A percentile compares a stretch with the other conserved stretches of the same genome.
Evolutionary conservation across 768 basidiomycete genomes (phyloP).

Genomic region (Rhodotorula diobovata): DNA sequence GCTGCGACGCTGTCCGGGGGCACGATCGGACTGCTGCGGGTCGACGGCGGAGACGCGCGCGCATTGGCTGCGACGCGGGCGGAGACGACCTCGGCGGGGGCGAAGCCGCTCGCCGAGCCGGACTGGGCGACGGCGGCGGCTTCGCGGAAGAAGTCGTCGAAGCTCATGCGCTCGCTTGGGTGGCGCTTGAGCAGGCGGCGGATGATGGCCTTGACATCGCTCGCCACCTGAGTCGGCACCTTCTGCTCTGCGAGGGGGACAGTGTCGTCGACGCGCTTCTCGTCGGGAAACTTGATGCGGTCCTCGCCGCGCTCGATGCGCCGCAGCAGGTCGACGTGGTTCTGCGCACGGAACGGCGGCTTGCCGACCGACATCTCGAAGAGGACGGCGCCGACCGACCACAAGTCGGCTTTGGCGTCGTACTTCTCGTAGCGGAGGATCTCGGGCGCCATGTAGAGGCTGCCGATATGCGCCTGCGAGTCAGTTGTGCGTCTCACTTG

Average conservation of each 20-base stretch:
- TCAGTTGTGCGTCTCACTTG: neutral
- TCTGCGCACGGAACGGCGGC: slow-evolving; percentile 90
- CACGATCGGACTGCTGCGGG: neutral
- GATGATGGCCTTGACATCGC: slow-evolving; percentile 83
- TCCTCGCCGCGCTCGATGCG: slow-evolving; percentile 88
- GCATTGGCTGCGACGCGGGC: slow-evolving; percentile 25
- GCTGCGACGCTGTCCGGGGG: neutral
- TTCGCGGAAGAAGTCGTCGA: slow-evolving; percentile 80
- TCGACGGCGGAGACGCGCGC: slow-evolving; percentile 42
- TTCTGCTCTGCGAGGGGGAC: slow-evolving; percentile 37
- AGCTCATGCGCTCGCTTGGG: slow-evolving; percentile 76
- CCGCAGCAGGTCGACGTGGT: slow-evolving; percentile 90
- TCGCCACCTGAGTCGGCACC: slow-evolving; percentile 54
- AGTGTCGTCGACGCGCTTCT: slow-evolving; percentile 49
- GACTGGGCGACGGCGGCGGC: slow-evolving; percentile 14
- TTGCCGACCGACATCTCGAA: slow-evolving; percentile 92
- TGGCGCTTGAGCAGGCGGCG: slow-evolving; percentile 74
- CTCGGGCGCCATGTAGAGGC: slow-evolving; percentile 98
- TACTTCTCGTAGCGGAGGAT: slow-evolving; percentile 96
- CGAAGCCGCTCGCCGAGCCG: slow-evolving; percentile 4
- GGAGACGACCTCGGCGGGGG: slow-evolving; percentile 24
- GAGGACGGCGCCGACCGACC: slow-evolving; percentile 95
- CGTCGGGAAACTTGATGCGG: slow-evolving; percentile 83
- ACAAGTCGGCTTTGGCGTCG: slow-evolving; percentile 94
- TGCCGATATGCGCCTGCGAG: slow-evolving; percentile 43